Evolutionary conservation across 1,284 basidiomycete genomes (phyloP).

Genomic region (Takashimella koratensis): DNA sequence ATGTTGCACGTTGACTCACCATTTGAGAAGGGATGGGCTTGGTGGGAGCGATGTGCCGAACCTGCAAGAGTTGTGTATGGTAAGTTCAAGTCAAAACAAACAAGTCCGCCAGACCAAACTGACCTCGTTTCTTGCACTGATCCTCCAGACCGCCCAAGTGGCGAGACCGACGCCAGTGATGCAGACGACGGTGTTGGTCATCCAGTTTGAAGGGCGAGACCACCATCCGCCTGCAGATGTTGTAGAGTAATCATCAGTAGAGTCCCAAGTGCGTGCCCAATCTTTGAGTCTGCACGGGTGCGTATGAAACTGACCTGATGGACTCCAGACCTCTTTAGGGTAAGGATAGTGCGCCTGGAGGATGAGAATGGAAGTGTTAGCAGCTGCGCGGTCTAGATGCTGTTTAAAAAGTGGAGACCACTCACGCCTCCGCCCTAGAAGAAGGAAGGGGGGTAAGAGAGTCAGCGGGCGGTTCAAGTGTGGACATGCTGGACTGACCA

Average conservation of each 20-base stretch:
- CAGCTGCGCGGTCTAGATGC: neutral
- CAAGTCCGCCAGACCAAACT: too few species aligned
- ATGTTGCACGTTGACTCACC: too few species aligned
- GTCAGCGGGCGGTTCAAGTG: too few species aligned
- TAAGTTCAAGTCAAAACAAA: too few species aligned
- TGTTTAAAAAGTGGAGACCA: neutral
- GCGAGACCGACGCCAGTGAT: slow-evolving; percentile 50
- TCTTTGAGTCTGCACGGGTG: too few species aligned
- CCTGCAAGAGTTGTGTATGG: slow-evolving; percentile 19
- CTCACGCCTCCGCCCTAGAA: slow-evolving; percentile 30
- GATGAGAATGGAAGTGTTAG: neutral
- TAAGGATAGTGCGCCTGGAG: slow-evolving; percentile 53
- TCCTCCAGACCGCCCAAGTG: slow-evolving; percentile 52
- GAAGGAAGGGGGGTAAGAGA: neutral
- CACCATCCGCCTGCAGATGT: slow-evolving; percentile 54
- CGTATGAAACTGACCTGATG: slow-evolving; percentile 40
- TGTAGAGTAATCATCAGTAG: too few species aligned
- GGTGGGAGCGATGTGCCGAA: slow-evolving; percentile 50
- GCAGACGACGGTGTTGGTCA: slow-evolving; percentile 52
- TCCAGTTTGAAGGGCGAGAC: slow-evolving; percentile 57
- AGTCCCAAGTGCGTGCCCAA: too few species aligned
- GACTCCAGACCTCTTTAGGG: slow-evolving; percentile 58
- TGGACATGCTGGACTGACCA: too few species aligned
- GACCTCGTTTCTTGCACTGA: slow-evolving; percentile 55
- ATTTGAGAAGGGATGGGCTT: slow-evolving; percentile 50